phyloP scores from a whole-genome alignment of 1,284 basidiomycete genomes.

The Psilocybe mexicana region DNA sequence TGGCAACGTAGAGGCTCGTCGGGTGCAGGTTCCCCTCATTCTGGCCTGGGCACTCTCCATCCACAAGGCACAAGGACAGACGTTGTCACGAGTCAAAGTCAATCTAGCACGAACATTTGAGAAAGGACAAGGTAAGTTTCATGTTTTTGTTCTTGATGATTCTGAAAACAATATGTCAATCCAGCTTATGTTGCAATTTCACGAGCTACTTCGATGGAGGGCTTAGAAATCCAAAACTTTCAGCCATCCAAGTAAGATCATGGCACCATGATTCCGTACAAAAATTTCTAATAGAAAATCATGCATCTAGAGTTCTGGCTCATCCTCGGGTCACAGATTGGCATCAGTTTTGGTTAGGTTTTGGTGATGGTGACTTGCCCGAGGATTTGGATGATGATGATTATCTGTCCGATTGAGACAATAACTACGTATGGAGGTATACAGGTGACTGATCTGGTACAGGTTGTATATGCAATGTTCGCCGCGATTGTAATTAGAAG shows the following conservation, averaged over 20 bases:
- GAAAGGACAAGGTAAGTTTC: conserved; percentile 62
- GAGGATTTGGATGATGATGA: conserved; percentile 6
- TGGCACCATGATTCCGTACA: no score
- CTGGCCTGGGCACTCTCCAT: conserved; percentile 81
- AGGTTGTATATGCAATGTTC: background rate
- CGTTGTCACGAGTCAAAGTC: conserved; percentile 69
- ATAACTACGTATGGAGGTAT: background rate
- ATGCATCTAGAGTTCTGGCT: conserved; percentile 27
- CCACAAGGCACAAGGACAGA: conserved; percentile 86
- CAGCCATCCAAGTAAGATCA: conserved; percentile 62
- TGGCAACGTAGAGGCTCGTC: conserved; percentile 43
- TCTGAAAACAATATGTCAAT: conserved; percentile 6
- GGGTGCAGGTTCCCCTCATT: conserved; percentile 65
- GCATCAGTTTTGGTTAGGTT: conserved; percentile 25
- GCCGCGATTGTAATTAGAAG: conserved; percentile 6
- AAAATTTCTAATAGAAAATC: background rate
- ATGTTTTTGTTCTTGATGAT: background rate
- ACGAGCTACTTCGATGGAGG: conserved; percentile 81
- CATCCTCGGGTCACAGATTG: conserved; percentile 35
- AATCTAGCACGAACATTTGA: conserved; percentile 70
- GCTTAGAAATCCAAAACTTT: conserved; percentile 84
- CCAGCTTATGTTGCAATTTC: conserved; percentile 89
- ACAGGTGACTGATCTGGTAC: background rate
- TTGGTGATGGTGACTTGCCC: conserved; percentile 11
- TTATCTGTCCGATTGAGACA: background rate